These are phyloP conservation scores for Boletellus sp. DNA, from an alignment of 768 basidiomycete species.

Conservation along the genomic window DNA sequence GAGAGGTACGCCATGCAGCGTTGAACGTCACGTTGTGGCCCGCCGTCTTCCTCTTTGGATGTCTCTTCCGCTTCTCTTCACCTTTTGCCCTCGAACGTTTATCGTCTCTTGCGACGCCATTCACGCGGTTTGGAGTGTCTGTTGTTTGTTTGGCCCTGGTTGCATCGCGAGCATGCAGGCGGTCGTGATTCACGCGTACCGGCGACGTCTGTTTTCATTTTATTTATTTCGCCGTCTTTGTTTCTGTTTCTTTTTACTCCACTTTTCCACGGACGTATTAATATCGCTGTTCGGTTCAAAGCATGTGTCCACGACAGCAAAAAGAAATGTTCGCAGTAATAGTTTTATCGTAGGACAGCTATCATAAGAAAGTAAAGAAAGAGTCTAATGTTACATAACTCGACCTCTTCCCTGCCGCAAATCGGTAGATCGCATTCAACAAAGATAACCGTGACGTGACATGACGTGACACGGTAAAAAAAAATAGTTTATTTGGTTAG, in stretches of 20 bases:
- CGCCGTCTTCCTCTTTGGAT: not conserved
- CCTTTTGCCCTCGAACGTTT: not conserved
- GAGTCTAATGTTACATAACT: too few species aligned
- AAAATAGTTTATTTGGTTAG: too few species aligned
- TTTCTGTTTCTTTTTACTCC: not conserved
- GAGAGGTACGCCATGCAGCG: constrained; percentile 28
- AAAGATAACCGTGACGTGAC: too few species aligned
- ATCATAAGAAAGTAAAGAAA: too few species aligned
- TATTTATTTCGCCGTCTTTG: constrained; percentile 18
- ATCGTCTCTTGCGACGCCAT: constrained; percentile 6
- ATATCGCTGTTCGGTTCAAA: not conserved
- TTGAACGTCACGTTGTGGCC: constrained; percentile 7
- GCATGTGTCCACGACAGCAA: not conserved
- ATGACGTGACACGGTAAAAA: too few species aligned
- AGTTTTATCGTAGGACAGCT: not conserved
- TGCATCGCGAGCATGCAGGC: not conserved
- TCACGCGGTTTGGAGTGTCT: constrained; percentile 6
- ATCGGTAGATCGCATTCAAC: too few species aligned
- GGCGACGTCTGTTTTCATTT: not conserved
- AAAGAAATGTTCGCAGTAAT: not conserved
- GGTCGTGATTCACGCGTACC: not conserved
- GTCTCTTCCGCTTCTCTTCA: not conserved
- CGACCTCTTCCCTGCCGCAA: too few species aligned
- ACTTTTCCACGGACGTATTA: not conserved
- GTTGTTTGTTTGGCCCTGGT: not conserved